Evolutionary conservation across 2,329 filamentous ascomycete species (phyloP).

Genomic region (Neofusicoccum sp.): DNA sequence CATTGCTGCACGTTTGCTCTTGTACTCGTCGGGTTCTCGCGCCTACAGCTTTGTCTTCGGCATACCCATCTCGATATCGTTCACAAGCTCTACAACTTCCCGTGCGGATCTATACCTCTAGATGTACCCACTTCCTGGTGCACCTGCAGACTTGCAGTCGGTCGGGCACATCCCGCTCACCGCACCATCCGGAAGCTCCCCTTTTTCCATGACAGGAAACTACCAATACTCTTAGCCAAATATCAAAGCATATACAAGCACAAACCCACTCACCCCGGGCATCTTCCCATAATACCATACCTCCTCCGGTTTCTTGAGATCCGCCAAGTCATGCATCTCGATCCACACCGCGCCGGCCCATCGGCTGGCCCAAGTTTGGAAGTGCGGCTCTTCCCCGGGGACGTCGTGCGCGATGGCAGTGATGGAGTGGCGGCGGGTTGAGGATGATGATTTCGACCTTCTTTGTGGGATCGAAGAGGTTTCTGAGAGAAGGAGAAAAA

Average conservation of each 20-base stretch:
- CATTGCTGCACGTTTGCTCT: too few relatives aligned
- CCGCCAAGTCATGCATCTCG: constrained; percentile 20
- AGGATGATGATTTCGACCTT: too few relatives aligned
- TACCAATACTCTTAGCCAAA: constrained; percentile 1
- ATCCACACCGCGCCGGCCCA: constrained; percentile 33
- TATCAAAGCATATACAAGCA: neutral
- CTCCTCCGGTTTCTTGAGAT: constrained; percentile 16
- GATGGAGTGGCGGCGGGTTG: constrained; percentile 28
- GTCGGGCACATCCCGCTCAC: neutral
- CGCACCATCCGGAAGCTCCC: constrained; percentile 19
- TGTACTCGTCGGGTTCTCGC: too few relatives aligned
- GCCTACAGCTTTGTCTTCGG: neutral
- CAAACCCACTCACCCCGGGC: neutral
- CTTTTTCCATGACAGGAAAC: constrained; percentile 7
- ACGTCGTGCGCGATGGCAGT: constrained; percentile 34
- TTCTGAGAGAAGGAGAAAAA: too few relatives aligned
- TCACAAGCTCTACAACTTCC: neutral
- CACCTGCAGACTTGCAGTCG: neutral
- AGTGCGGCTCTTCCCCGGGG: constrained; percentile 6
- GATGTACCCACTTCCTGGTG: neutral
- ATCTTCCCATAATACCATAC: constrained; percentile 19
- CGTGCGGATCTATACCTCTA: neutral
- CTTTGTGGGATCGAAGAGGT: too few relatives aligned
- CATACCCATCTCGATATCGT: neutral
- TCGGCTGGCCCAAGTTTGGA: constrained; percentile 29